Base-by-base conservation (phyloP, 768 basidiomycete species). In the Tylopilus sp. region DNA sequence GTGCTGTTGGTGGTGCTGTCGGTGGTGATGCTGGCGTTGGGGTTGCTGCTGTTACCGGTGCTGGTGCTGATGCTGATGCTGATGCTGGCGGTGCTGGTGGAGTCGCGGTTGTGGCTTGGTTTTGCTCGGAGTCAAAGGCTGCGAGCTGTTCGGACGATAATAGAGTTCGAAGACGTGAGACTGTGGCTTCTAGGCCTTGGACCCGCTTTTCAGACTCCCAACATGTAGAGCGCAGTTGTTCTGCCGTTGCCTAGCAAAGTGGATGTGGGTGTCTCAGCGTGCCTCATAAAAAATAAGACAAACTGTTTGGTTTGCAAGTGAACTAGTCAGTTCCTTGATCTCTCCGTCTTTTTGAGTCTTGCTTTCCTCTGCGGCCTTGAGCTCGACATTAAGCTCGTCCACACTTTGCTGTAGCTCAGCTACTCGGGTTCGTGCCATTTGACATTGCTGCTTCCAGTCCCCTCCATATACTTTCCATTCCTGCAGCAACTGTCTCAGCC, bases 381-480 rank as follows among this genome's bases (percentile, higher is more conserved):
- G 8, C 28, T 57, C 43, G 30, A 40, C 42, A 6, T 6, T 52
- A 51, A 57, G 53, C 8, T 52, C 53, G 17, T 8, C n/a, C 11
- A 54, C 56, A 15, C 51, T 56, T 23, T 22, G 33, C 11, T 56
- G 51, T 25, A 60, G 42, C 47, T 56, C 58, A 20, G 46, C 44
- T 22, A 18, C 35, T 23, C 63, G 58, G 23, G 4, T 17, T 13
- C 51, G 52, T n/a, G 55, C 49, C 39, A 25, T 18, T 35, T 61
- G 58, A 35, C 64, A 55, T 12, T 58, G 59, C 8, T 53, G 56
- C 45, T 66, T 66, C 58, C 64, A 61, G 2, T 66, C 55, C 13
- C 30, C 52, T 31, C 55, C 64, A 15, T 65, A 65, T 47, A 50
- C 61, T 36, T 64, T 59, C 63, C 64, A 65, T 28, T 64, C 47